phyloP scores from a whole-genome alignment of 2,329 filamentous ascomycete species.

The Periconia digitata region DNA sequence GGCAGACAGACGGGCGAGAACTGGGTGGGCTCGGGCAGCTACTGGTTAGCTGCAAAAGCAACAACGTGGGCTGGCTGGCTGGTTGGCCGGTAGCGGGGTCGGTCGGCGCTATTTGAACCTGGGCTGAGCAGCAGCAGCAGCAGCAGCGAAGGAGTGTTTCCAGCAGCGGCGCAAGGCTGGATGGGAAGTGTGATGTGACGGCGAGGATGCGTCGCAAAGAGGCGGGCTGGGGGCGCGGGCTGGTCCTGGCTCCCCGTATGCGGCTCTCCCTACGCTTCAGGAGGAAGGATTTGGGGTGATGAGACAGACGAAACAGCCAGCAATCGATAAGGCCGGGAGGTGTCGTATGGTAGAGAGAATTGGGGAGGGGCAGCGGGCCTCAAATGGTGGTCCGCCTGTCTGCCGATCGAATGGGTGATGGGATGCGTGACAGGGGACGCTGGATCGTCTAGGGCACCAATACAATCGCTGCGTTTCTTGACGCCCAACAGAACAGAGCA shows the following conservation, averaged over 20 bases:
- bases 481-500: slow-evolving; percentile 10
- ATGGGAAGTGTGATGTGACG: slow-evolving; percentile 17
- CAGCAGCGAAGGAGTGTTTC: background rate
- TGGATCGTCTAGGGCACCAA: slow-evolving; percentile 1
- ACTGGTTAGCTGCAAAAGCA: too few species aligned
- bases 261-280: slow-evolving; percentile 10
- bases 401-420: too few species aligned
- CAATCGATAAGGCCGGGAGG: too few species aligned
- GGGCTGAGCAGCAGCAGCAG: too few species aligned
- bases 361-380: too few species aligned
- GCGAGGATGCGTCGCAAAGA: slow-evolving; percentile 17
- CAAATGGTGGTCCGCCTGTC: too few species aligned
- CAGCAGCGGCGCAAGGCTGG: slow-evolving; percentile 18
- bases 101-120: background rate
- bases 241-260: slow-evolving; percentile 9
- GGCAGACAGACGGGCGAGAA: background rate
- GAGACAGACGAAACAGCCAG: too few species aligned
- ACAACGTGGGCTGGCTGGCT: too few species aligned
- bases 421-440: slow-evolving; percentile 1
- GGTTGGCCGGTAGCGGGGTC: too few species aligned
- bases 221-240: slow-evolving; percentile 19
- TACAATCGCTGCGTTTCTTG: background rate
- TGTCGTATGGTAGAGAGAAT: too few species aligned
- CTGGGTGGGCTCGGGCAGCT: too few species aligned
- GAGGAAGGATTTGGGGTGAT: slow-evolving; percentile 1